These are phyloP conservation scores for Trametes sp. DNA, from an alignment of 1,284 basidiomycete species.

Conservation along the genomic window DNA sequence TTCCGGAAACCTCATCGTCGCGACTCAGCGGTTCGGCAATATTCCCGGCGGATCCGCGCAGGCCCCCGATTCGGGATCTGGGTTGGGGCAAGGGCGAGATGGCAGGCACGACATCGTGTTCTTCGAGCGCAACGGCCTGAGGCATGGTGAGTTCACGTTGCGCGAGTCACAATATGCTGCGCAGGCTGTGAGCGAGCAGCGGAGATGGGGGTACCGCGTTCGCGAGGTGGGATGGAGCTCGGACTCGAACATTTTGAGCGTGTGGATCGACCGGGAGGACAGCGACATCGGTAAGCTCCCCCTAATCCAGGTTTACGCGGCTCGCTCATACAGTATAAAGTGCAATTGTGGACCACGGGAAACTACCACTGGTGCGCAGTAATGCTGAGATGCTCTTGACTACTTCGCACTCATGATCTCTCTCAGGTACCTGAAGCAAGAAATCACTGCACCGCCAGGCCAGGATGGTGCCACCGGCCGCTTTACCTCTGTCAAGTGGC, in stretches of 20 bases:
- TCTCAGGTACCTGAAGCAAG: constrained; percentile 89
- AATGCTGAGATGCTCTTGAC: neutral
- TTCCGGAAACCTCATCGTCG: constrained; percentile 86
- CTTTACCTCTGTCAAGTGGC: constrained; percentile 84
- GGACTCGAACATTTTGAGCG: constrained; percentile 85
- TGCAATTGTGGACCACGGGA: constrained; percentile 94
- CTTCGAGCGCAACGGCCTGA: constrained; percentile 93
- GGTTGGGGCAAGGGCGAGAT: constrained; percentile 70
- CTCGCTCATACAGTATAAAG: constrained; percentile 47
- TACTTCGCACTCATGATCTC: constrained; percentile 9
- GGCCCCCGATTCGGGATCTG: constrained; percentile 54
- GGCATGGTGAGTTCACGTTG: constrained; percentile 90
- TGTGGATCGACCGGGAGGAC: constrained; percentile 81
- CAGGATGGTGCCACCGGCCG: constrained; percentile 43
- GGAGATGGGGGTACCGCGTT: constrained; percentile 72
- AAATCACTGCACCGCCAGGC: constrained; percentile 60
- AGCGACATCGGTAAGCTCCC: constrained; percentile 66
- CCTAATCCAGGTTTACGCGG: neutral
- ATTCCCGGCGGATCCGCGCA: constrained; percentile 14
- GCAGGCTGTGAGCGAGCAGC: constrained; percentile 9
- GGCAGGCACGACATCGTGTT: constrained; percentile 91
- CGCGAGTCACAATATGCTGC: constrained; percentile 47
- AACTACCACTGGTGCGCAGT: constrained; percentile 90
- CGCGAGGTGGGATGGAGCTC: constrained; percentile 88
- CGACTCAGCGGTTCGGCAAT: constrained; percentile 78